These are phyloP conservation scores for Borealophlyctis nickersoniae DNA, from an alignment of 192 early-diverging fungal genomes.

Conservation along the genomic window DNA sequence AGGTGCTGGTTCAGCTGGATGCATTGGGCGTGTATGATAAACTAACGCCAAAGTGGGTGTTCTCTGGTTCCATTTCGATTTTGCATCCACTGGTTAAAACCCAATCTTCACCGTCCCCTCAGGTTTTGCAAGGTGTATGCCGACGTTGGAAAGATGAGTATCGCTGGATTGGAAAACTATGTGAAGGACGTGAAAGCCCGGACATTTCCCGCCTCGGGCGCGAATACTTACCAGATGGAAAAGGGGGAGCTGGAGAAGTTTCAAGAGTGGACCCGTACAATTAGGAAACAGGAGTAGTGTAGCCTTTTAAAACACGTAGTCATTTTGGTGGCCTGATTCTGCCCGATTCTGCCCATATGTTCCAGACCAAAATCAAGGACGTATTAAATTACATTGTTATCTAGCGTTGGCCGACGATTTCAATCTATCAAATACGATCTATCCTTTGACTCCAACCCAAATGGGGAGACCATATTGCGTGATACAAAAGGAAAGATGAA, in stretches of 20 bases:
- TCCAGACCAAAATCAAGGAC: no score
- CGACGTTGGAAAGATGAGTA: slow-evolving; percentile 69
- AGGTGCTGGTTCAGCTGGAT: slow-evolving; percentile 91
- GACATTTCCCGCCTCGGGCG: slow-evolving; percentile 68
- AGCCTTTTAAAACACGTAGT: no score
- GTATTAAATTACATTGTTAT: no score
- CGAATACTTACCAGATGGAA: slow-evolving; percentile 79
- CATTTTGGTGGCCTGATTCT: no score
- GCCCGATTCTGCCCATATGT: no score
- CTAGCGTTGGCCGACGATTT: no score
- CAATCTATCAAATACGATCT: no score
- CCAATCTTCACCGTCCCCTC: neutral
- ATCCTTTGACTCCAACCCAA: no score
- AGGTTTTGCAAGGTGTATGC: slow-evolving; percentile 90
- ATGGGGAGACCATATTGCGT: no score
- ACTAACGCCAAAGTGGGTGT: slow-evolving; percentile 75
- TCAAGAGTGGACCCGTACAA: slow-evolving; percentile 42
- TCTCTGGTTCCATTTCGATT: neutral
- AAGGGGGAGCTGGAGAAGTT: slow-evolving; percentile 49
- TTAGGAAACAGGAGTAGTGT: no score
- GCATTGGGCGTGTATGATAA: slow-evolving; percentile 89
- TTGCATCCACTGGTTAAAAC: neutral
- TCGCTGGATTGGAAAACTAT: slow-evolving; percentile 69
- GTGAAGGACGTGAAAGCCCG: slow-evolving; percentile 72
- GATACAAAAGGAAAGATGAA: no score